Evolutionary conservation across 805 yeast species (phyloP).

Genomic region (Nakazawaea wyomingensis): DNA sequence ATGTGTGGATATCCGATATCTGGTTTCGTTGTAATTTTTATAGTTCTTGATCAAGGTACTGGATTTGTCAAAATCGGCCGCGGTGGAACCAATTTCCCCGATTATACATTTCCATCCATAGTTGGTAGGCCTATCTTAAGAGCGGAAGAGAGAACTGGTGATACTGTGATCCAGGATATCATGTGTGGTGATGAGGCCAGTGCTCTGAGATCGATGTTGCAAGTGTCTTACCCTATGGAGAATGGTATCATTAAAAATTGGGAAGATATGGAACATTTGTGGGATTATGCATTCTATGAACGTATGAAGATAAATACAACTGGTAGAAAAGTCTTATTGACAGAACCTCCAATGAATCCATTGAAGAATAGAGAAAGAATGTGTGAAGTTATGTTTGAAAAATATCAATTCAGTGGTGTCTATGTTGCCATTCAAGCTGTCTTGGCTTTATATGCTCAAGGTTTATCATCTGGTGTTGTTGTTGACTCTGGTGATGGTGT

Average conservation of each 20-base stretch:
- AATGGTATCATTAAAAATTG: slow-evolving; percentile 95
- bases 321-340: slow-evolving; percentile 77
- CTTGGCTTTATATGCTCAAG: slow-evolving; percentile 96
- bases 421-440: slow-evolving; percentile 97
- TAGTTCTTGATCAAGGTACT: slow-evolving; percentile 97
- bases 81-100: slow-evolving; percentile 96
- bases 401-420: slow-evolving; percentile 85
- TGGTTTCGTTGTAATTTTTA: not conserved
- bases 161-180: slow-evolving; percentile 82
- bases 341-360: slow-evolving; percentile 99
- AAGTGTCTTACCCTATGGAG: slow-evolving; percentile 97
- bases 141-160: slow-evolving; percentile 86
- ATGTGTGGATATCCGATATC: not conserved
- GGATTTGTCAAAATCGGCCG: slow-evolving; percentile 97
- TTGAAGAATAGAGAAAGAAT: slow-evolving; percentile 81
- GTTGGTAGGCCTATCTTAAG: slow-evolving; percentile 96
- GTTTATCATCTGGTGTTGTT: slow-evolving; percentile 93
- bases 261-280: slow-evolving; percentile 97
- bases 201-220: slow-evolving; percentile 82
- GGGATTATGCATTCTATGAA: slow-evolving; percentile 97
- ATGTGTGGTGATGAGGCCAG: slow-evolving; percentile 98
- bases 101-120: slow-evolving; percentile 92
- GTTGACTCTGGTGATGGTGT: slow-evolving; percentile 99
- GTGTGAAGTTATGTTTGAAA: slow-evolving; percentile 92
- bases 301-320: slow-evolving; percentile 71